Evolutionary conservation across 2,329 filamentous ascomycete species (phyloP), one percentile per base, ranked within the genome.

Genomic region (Colletotrichum phormii): DNA sequence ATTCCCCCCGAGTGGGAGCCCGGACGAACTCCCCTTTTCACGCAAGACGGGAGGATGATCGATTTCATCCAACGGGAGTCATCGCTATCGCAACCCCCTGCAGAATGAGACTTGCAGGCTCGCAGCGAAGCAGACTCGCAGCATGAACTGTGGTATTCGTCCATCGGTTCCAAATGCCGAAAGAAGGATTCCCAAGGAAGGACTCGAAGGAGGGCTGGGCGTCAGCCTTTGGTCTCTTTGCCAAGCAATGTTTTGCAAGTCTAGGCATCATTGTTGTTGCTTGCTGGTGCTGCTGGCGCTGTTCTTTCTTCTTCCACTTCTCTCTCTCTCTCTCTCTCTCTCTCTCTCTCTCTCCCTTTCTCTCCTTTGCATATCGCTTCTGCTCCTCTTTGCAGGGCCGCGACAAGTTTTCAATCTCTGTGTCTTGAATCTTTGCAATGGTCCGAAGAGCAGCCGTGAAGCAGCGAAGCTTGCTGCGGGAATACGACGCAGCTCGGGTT

Each of bases 1-100:
- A 61, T 73, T 73, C 71, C 57, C 71, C 67, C 71, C 71, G 71
- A 73, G 67, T 65, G 71, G 66, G 54, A 71, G 71, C 71, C 70
- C 71, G 71, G 71, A 65, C 49, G 66, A 70, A 61, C 71, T 73
- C 67, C 71, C 66, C 66, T 73, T 72, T 73, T 71, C 66, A 61
- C 71, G 60, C 61, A 73, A 72, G 29, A 55, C 55, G 66, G 66
- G 71, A 73, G 46, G 71, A 61, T 73, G 66, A 73, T 73, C 71
- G 66, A 73, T 71, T 70, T 37, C 60, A 54, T 33, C 18, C 35
- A 35, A 59, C 55, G 54, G 67, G 70, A 37, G 51, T 51, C 59
- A 59, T 70, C 42, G 66, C 60, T 57, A 70, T 72, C 35, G 55
- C n/a, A 59, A 64, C 67, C 60, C 62, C 71, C 60, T 71, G 66